Evolutionary conservation across 129 eudicot species (phyloP), one percentile per base, ranked within the genome.

Genomic region (Scalesia atractyloides): DNA sequence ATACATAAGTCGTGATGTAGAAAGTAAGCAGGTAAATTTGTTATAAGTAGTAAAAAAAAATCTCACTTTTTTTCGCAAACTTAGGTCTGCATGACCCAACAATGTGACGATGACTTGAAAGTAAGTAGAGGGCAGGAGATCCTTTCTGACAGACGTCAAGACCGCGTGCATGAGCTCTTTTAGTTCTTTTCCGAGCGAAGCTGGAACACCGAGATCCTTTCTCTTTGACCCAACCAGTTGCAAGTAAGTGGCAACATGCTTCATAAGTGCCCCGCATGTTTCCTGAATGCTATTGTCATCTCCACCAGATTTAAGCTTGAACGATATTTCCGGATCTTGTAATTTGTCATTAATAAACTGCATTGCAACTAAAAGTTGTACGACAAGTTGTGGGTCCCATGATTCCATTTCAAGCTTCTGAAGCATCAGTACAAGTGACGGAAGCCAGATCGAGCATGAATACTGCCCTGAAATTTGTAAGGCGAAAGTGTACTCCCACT

Each of bases 401-500:
- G 73, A 20, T 41, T 73, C 79, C 30, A 3, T 73, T 61, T 82
- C 90, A 46, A 84, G 39, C 79, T 82, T 80, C 75, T 86, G 84
- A 73, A 94, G 96, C 51, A 82, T 71, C 63, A 68, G 58, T 39
- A 87, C 88, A 60, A 94, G 81, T n/a, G 98, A 86, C 54, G 96
- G 98, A 79, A 94, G 89, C 98, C 98, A 94, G 63, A 84, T 82
- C 64, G 60, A 75, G 80, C 96, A 84, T 16, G 97, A 76, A 80
- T 94, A 94, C 74, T 94, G 97, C 68, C 82, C 85, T 69, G 84
- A 76, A 56, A 90, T 69, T 68, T 81, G 88, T 76, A 80, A 11
- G 7, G 97, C 89, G 80, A 94, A 88, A 36, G 50, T 20, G 50
- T 83, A 94, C 85, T 94, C 97, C 98, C 98, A 94, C 75, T 84